Evolutionary conservation across 768 basidiomycete species (phyloP).

Genomic region (Leccinum rimulosum): DNA sequence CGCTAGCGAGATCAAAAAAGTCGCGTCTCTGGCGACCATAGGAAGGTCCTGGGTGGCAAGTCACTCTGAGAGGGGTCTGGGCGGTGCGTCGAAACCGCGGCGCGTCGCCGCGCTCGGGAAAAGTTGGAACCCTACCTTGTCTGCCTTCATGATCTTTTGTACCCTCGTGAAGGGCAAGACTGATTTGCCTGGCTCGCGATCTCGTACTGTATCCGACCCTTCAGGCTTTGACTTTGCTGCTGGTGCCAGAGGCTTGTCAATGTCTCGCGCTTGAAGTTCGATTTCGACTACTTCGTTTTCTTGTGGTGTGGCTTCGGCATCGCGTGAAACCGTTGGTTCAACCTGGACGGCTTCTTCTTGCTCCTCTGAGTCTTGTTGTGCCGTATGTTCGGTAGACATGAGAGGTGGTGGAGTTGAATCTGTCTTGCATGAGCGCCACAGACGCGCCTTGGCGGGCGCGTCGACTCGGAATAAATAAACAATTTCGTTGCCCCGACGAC

Average conservation of each 20-base stretch:
- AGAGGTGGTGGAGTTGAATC: not conserved
- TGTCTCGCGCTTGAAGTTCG: not conserved
- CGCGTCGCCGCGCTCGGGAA: not conserved
- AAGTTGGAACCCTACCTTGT: slow-evolving; percentile 43
- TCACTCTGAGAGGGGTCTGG: not conserved
- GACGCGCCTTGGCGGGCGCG: not conserved
- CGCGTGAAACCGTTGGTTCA: slow-evolving; percentile 4
- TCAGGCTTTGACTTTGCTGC: slow-evolving; percentile 22
- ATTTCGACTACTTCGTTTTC: slow-evolving; percentile 5
- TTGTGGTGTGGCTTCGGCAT: slow-evolving; percentile 2
- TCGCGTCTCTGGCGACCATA: slow-evolving; percentile 72
- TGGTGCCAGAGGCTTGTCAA: slow-evolving; percentile 3
- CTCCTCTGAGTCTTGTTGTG: slow-evolving; percentile 1
- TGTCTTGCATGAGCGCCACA: slow-evolving; percentile 3
- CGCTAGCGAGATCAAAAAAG: slow-evolving; percentile 75
- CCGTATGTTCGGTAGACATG: slow-evolving; percentile 17
- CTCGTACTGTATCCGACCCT: slow-evolving; percentile 5
- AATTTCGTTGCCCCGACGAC: not conserved
- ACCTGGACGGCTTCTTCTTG: slow-evolving; percentile 3
- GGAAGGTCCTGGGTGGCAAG: slow-evolving; percentile 59
- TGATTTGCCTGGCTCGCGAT: slow-evolving; percentile 62
- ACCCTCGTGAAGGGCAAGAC: slow-evolving; percentile 74
- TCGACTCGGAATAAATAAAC: not conserved
- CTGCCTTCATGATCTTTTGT: slow-evolving; percentile 83
- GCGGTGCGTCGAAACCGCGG: not conserved